Base-by-base conservation (phyloP, 306 rosid genomes). In the Oemleria cerasiformis region DNA sequence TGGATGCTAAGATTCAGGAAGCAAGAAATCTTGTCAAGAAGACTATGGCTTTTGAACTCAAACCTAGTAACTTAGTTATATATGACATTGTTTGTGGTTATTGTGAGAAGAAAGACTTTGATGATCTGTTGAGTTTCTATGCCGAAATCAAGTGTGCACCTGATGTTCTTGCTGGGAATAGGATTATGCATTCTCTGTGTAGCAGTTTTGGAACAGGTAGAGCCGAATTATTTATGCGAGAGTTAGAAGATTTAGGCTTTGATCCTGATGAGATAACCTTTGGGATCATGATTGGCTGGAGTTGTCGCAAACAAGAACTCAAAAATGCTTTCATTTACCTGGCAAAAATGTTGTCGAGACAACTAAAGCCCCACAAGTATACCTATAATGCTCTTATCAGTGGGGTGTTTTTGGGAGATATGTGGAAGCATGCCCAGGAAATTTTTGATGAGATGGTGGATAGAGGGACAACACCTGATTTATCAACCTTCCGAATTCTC, bases 201-300 rank as follows among this genome's bases (percentile, higher is more conserved):
- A 39, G 61, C 45, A 62, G 71, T 78, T 89, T 77, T 76, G 92
- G 92, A 8, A 81, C 84, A 17, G 85, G 84, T 63, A 82, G 78
- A 51, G 91, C 97, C 1, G 79, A 72, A 58, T 16, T 60, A 62
- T 86, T 75, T 80, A 56, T 94, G 84, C 84, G 25, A 39, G 87
- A 91, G 40, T 78, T 91, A 48, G 83, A 82, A 73, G 30, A 62
- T 70, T 57, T 86, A 38, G 91, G 96, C 70, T 91, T 91, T 66
- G 36, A 30, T 74, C 90, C 90, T 55, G 83, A 86, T 79, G 96
- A 87, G 85, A 77, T 83, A 74, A 91, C 96, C 68, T 87, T 83
- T 61, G 98, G 96, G 41, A 87, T 94, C 69, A 81, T 94, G 75
- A 94, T 94, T 60, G 81, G 94, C 68, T 91, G 96, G 98, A 87